Percentiles rank a stretch among this genome's conserved stretches.
Conservation (phyloP, 352 stramenopile genomes). For the Blastocystis sp. region DNA sequence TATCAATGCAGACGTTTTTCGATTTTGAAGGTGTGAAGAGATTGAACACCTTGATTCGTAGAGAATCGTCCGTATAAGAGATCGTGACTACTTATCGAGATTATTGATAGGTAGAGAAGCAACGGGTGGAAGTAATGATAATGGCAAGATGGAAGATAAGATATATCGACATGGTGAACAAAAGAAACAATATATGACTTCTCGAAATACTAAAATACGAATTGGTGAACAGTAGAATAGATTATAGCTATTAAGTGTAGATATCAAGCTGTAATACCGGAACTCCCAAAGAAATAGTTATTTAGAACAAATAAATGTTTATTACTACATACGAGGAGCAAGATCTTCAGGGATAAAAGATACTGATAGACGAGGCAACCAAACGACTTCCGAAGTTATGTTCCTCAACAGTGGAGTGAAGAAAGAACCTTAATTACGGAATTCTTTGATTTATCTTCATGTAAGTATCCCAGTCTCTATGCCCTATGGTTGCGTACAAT, state of each 20-base stretch:
- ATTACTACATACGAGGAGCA: too few species aligned
- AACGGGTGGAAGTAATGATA: not conserved
- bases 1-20: constrained; percentile 2
- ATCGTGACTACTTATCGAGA: not conserved
- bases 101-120: not conserved
- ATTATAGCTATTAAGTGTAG: not conserved
- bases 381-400: too few species aligned
- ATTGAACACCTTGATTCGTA: not conserved
- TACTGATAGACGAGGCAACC: too few species aligned
- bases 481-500: too few species aligned
- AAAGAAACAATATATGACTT: constrained; percentile 38
- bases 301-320: not conserved
- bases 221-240: constrained; percentile 8
- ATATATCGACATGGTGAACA: not conserved
- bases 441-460: too few species aligned
- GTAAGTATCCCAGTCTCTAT: too few species aligned
- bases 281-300: constrained; percentile 37
- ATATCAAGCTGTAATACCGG: constrained; percentile 53
- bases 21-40: not conserved
- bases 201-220: constrained; percentile 23
- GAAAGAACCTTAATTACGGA: too few species aligned
- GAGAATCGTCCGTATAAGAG: not conserved
- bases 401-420: too few species aligned
- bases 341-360: too few species aligned
- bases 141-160: not conserved